Evolutionary conservation across 129 eudicot genomes (phyloP).

Genomic region (Apium graveolens): DNA sequence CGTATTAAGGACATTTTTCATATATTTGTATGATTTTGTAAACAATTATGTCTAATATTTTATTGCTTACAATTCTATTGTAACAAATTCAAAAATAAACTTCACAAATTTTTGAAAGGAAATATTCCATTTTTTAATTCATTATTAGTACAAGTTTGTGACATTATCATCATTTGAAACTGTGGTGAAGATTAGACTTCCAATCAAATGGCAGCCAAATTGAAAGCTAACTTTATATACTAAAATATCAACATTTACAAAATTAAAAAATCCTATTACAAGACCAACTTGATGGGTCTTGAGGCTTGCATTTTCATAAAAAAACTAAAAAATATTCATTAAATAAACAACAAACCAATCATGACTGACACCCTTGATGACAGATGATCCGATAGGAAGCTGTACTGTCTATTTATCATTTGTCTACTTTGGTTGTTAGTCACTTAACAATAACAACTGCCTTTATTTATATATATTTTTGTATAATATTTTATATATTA

Average conservation of each 20-base stretch:
- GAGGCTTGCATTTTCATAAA: background rate
- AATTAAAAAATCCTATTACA: background rate
- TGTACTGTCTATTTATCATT: background rate
- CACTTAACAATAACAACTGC: background rate
- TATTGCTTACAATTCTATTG: too few species aligned
- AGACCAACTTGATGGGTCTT: conserved; percentile 12
- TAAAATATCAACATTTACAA: background rate
- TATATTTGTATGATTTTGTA: too few species aligned
- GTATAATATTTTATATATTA: background rate
- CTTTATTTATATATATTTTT: background rate
- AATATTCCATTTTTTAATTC: too few species aligned
- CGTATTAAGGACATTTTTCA: too few species aligned
- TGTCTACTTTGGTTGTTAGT: conserved; percentile 2
- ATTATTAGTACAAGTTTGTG: too few species aligned
- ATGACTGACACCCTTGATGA: background rate
- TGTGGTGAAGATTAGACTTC: background rate
- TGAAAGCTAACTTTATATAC: background rate
- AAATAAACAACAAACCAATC: conserved; percentile 10
- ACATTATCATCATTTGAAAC: background rate
- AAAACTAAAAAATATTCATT: too few species aligned
- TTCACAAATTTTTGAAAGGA: too few species aligned
- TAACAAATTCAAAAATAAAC: too few species aligned
- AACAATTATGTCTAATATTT: too few species aligned
- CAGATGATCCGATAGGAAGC: background rate
- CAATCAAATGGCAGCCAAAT: background rate